Evolutionary conservation across 2,329 filamentous ascomycete genomes (phyloP), one percentile per base, ranked within the genome.

Genomic region (Dothistroma pini): DNA sequence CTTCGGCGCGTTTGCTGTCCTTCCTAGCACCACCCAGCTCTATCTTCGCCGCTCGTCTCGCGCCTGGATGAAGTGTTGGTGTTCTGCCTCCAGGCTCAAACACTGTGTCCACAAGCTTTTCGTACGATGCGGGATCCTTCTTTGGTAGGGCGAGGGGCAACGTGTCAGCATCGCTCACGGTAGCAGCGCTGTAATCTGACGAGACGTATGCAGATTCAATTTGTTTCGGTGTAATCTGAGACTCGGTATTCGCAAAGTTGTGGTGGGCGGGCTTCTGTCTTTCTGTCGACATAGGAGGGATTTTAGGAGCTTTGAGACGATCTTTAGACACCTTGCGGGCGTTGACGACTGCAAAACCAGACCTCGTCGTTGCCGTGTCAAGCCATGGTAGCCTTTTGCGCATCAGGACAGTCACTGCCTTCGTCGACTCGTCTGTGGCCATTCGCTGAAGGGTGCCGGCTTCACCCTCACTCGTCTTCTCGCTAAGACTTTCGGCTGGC

Each of bases 311-410:
- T 25, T 51, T 51, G 56, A 12, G 58, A n/a, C 22, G 58, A 60
- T 1, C 38, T 29, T 35, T 65, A 52, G 29, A 19, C 19, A 5
- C 25, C 11, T 16, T 12, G 14, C 29, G 21, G 11, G 48, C 29
- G 6, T 25, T 51, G 22, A n/a, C 16, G 21, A n/a, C 48, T 53
- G 11, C 11, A n/a, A 35, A 9, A 35, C 31, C 31, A 16, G 51
- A 29, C 21, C 8, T 53, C 4, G 29, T 35, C 6, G 51, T 53
- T 21, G 25, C 51, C 10, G n/a, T 34, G 35, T 68, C 64, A 29
- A 69, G 63, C 68, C 68, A 69, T 35, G 70, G 70, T 50, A 72
- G 60, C 60, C 60, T 69, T 62, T 71, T 71, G 19, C 67, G 62
- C 21, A 59, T 32, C 19, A 56, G 9, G 25, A 22, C 38, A 7